These are phyloP conservation scores for Ilex asprella DNA, from an alignment of 257 asterid genomes.

Conservation along the genomic window DNA sequence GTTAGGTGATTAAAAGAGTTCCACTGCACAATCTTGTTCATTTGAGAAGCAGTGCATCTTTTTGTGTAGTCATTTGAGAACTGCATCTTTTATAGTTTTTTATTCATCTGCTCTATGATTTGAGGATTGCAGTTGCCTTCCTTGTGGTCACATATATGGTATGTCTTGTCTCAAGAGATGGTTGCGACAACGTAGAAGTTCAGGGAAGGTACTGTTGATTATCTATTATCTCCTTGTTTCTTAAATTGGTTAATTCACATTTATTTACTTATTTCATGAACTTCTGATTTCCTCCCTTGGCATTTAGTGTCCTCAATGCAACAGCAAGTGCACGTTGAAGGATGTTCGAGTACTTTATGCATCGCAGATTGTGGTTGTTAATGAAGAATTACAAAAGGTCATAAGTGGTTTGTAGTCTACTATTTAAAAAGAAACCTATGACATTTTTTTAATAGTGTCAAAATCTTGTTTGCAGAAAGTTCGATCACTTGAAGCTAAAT, in stretches of 20 bases:
- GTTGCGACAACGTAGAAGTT: constrained; percentile 46
- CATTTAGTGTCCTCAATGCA: constrained; percentile 92
- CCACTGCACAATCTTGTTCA: not conserved
- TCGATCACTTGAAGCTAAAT: constrained; percentile 53
- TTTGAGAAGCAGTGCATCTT: not conserved
- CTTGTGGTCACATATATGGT: constrained; percentile 90
- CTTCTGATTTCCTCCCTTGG: constrained; percentile 3
- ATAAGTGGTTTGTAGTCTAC: constrained; percentile 1
- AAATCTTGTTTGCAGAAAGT: constrained; percentile 45
- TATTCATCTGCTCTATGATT: constrained; percentile 2
- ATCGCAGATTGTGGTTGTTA: constrained; percentile 51
- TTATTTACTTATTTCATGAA: not conserved
- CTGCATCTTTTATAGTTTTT: not conserved
- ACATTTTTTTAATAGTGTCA: constrained; percentile 4
- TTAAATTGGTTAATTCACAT: not conserved
- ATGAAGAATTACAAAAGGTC: constrained; percentile 75
- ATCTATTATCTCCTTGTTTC: constrained; percentile 1
- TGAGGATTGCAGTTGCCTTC: constrained; percentile 61
- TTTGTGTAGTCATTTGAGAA: not conserved
- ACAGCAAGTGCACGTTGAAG: constrained; percentile 49
- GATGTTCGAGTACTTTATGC: constrained; percentile 76
- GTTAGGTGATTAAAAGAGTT: not conserved
- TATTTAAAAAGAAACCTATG: not conserved
- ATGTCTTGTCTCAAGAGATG: constrained; percentile 79
- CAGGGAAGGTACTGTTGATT: constrained; percentile 51